phyloP scores from a whole-genome alignment of 768 basidiomycete genomes.

The Paxillus ammoniavirescens region DNA sequence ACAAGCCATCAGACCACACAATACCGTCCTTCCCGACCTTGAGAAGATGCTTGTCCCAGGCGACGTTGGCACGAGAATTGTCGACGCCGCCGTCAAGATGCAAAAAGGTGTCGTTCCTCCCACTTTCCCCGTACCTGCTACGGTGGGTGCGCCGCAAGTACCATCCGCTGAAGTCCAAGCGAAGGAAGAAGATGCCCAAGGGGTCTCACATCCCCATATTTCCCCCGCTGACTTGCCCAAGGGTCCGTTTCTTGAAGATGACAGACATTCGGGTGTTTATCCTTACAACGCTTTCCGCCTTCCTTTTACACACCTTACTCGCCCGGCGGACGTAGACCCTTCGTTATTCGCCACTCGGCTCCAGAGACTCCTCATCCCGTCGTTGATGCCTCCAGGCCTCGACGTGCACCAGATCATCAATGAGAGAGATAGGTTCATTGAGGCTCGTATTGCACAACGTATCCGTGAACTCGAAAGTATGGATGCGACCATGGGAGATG shows the following conservation, averaged over 20 bases:
- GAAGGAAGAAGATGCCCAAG: slow-evolving; percentile 55
- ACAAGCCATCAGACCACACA: slow-evolving; percentile 65
- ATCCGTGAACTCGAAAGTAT: slow-evolving; percentile 82
- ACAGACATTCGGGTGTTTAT: slow-evolving; percentile 77
- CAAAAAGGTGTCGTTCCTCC: slow-evolving; percentile 49
- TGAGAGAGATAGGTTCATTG: slow-evolving; percentile 89
- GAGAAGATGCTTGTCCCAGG: slow-evolving; percentile 62
- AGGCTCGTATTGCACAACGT: slow-evolving; percentile 85
- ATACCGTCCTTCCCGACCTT: slow-evolving; percentile 57
- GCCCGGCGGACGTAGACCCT: slow-evolving; percentile 58
- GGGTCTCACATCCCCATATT: slow-evolving; percentile 34
- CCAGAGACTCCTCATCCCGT: slow-evolving; percentile 82
- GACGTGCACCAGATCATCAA: slow-evolving; percentile 90
- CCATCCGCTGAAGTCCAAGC: slow-evolving; percentile 33
- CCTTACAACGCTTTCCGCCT: slow-evolving; percentile 90
- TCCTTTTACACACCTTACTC: slow-evolving; percentile 79
- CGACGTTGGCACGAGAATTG: slow-evolving; percentile 60
- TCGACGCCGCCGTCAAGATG: slow-evolving; percentile 74
- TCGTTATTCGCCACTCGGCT: slow-evolving; percentile 67
- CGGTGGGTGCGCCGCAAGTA: slow-evolving; percentile 14
- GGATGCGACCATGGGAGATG: slow-evolving; percentile 79
- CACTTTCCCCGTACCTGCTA: slow-evolving; percentile 24
- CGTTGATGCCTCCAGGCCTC: slow-evolving; percentile 86
- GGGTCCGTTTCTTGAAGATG: slow-evolving; percentile 75
- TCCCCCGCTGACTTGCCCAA: slow-evolving; percentile 65